Base-by-base conservation (phyloP, 352 stramenopile species). In the Pythium periplocum region DNA sequence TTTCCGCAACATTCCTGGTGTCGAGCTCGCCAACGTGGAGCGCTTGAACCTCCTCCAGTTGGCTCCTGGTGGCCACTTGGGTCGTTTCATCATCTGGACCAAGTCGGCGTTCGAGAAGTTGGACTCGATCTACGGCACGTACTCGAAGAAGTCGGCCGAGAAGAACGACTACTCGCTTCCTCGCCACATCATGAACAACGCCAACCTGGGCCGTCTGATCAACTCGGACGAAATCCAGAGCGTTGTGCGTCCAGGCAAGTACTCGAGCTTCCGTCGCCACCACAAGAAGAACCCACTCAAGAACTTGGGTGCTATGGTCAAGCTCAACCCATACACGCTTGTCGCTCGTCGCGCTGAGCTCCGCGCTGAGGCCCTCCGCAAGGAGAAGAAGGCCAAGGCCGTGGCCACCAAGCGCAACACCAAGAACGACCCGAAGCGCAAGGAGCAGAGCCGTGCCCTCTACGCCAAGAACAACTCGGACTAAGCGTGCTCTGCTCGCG, bases 11-110 rank as follows among this genome's bases (percentile, higher is more conserved):
- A 87, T 99, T 51, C 93, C 96, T 4, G 97, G 96, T 75, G 93
- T 99, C 10, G 96, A 99, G 73, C 80, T 98, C 46, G 96, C 87
- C 52, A 87, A 97, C 74, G 96, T 99, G n/a, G 88, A 98, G 74
- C 86, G 83, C 46, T 79, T 99, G 54, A 99, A 99, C 88, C 76
- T 99, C 45, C 83, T 99, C 36, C 93, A 98, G 65, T 81, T 99
- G 35, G 96, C 96, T 12, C 97, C 97, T 38, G 97, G 97, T 89
- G 97, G 97, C 60, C 97, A 99, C 86, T 83, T 99, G 62, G 97
- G 97, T 69, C 95, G 97, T 59, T 99, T 99, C 82, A 95, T 97
- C 71, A 92, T 99, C 73, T 99, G 96, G 96, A 99, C 96, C 64
- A 93, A 98, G 78, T 88, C 85, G 53, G 97, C 97, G 43, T 98